Evolutionary conservation across 192 early-diverging fungal species (phyloP), one percentile per base, ranked within the genome.

Genomic region (Kappamyces sp.): DNA sequence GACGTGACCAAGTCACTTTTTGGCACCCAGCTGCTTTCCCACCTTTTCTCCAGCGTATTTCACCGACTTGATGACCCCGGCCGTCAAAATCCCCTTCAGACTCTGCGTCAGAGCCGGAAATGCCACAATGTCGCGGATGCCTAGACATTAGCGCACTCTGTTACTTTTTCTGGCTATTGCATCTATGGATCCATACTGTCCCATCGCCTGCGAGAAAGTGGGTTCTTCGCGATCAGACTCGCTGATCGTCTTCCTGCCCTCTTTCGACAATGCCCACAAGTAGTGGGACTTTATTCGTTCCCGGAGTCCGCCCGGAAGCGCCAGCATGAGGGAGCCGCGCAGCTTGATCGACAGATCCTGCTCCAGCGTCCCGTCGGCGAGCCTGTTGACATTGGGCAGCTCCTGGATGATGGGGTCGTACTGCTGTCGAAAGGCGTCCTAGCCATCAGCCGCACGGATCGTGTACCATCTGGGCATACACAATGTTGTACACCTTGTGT

Each of bases 401-500:
- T 77, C 61, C 10, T 74, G 67, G 35, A 80, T 64, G 23, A 80
- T 62, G 4, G 74, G 74, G 37, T 55, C 42, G 51, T 80, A 81
- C 37, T 74, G 15, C 34, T 49, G 60, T 51, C 74, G 63, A 83
- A 93, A 58, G 74, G 66, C 51, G 67, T 70, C 59, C 12, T 12
- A n/a, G 23, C 12, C 12, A 46, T 46, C 44, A n/a, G 12, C 12
- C 12, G 23, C 71, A 66, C 50, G 87, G 84, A 43, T 80, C 68
- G 0, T 75, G 41, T 23, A 23, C 12, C 53, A 84, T 61, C 55
- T 94, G 97, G 2, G 76, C 84, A 40, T 75, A 74, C 31, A 99
- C 94, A 67, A 98, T 95, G 66, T 99, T 97, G 61, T 84, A 68
- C 31, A 99, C 84, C 70, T 99, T 99, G 67, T 88, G 78, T 4